Percentiles rank a stretch among this genome's conserved stretches.
phyloP scores from a whole-genome alignment of 371 early-diverging fungal genomes.

The Coemansia sp. region DNA sequence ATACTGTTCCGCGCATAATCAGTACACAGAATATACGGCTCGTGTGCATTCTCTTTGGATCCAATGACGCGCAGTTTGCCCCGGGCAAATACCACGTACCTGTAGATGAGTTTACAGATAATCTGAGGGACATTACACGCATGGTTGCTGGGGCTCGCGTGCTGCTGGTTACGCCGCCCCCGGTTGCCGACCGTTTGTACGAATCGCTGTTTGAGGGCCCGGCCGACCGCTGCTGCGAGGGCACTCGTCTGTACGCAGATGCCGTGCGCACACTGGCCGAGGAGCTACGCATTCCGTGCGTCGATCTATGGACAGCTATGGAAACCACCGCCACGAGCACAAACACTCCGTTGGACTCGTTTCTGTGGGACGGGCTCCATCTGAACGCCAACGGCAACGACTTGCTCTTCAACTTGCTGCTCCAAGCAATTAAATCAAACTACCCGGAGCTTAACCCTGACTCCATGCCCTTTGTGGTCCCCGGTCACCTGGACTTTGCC shows the following conservation, averaged over 20 bases:
- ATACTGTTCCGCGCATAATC: slow-evolving; percentile 63
- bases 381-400: slow-evolving; percentile 43
- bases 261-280: slow-evolving; percentile 56
- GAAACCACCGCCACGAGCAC: neutral
- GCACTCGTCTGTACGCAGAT: slow-evolving; percentile 61
- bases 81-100: slow-evolving; percentile 68
- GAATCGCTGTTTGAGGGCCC: slow-evolving; percentile 1
- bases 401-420: slow-evolving; percentile 23
- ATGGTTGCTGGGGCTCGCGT: slow-evolving; percentile 58
- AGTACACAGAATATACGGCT: slow-evolving; percentile 22
- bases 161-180: slow-evolving; percentile 76
- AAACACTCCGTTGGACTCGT: slow-evolving; percentile 24
- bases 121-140: slow-evolving; percentile 59
- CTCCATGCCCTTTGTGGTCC: slow-evolving; percentile 13
- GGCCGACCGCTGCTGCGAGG: slow-evolving; percentile 56
- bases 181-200: slow-evolving; percentile 63
- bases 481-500: neutral
- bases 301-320: slow-evolving; percentile 63
- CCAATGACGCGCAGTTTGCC: slow-evolving; percentile 70
- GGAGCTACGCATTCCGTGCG: slow-evolving; percentile 52
- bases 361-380: slow-evolving; percentile 36
- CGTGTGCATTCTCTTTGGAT: slow-evolving; percentile 76
- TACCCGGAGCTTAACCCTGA: slow-evolving; percentile 39
- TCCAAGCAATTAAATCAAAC: slow-evolving; percentile 2
- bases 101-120: slow-evolving; percentile 58